Evolutionary conservation across 306 rosid species (phyloP).

Genomic region (Vigna angularis): DNA sequence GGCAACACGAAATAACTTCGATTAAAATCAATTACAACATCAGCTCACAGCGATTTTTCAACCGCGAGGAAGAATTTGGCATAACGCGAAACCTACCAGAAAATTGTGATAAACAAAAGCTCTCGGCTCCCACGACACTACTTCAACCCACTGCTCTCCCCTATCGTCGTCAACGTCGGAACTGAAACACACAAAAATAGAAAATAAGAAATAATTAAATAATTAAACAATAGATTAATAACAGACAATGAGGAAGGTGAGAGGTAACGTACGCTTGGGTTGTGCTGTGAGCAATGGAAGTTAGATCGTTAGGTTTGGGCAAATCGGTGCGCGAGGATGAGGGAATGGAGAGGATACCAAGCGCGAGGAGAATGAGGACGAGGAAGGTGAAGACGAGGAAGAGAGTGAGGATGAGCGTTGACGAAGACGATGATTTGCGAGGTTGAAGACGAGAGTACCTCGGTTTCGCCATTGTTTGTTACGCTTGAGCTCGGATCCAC

Average conservation of each 20-base stretch:
- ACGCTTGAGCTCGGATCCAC: constrained; percentile 17
- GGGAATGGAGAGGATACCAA: constrained; percentile 90
- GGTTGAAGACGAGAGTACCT: constrained; percentile 65
- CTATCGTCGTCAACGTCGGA: constrained; percentile 54
- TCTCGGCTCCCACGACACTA: constrained; percentile 97
- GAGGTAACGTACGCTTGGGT: constrained; percentile 46
- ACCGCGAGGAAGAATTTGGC: background rate
- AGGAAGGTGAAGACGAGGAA: constrained; percentile 80
- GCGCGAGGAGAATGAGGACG: constrained; percentile 82
- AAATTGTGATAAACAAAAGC: constrained; percentile 93
- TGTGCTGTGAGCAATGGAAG: constrained; percentile 68
- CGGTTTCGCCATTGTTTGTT: constrained; percentile 64
- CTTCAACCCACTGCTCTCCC: constrained; percentile 86
- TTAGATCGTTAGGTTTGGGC: constrained; percentile 83
- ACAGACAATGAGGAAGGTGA: background rate
- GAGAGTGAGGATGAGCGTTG: constrained; percentile 66
- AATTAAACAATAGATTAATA: background rate
- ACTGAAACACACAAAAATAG: constrained; percentile 28
- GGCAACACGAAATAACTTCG: background rate
- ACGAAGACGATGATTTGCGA: constrained; percentile 64
- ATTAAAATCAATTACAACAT: background rate
- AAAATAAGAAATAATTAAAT: background rate
- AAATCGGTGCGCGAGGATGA: constrained; percentile 55
- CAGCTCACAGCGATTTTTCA: background rate
- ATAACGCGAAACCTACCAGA: constrained; percentile 58